Conservation (phyloP, 2,329 filamentous ascomycete species). For the Xylaria sp. region DNA sequence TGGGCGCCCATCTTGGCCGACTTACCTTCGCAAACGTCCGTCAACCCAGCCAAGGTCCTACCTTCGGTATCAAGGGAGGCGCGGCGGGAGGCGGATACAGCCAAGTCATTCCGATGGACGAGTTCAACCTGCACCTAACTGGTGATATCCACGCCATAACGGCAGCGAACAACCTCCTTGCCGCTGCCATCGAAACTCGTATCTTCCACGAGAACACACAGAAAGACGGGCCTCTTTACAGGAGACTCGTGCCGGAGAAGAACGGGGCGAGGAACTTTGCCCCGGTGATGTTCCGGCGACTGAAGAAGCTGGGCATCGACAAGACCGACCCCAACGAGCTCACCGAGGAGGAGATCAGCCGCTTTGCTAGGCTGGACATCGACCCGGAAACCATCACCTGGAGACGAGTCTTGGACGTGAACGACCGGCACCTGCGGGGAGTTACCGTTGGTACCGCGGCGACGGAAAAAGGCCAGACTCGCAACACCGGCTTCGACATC, state of each 20-base stretch:
- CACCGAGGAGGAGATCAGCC: slow-evolving; percentile 82
- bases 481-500: slow-evolving; percentile 95
- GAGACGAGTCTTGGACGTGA: slow-evolving; percentile 94
- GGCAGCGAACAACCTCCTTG: slow-evolving; percentile 94
- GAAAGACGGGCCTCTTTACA: slow-evolving; percentile 85
- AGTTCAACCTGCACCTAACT: slow-evolving; percentile 97
- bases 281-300: slow-evolving; percentile 86
- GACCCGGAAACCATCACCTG: slow-evolving; percentile 97
- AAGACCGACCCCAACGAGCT: slow-evolving; percentile 93
- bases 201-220: slow-evolving; percentile 98
- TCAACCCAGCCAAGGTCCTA: slow-evolving; percentile 95
- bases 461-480: slow-evolving; percentile 86
- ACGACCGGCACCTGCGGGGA: slow-evolving; percentile 89
- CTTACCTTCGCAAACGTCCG: slow-evolving; percentile 95
- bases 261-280: slow-evolving; percentile 86
- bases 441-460: slow-evolving; percentile 86
- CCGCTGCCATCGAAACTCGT: slow-evolving; percentile 93
- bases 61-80: slow-evolving; percentile 98
- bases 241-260: slow-evolving; percentile 84
- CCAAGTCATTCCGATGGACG: slow-evolving; percentile 99
- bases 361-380: slow-evolving; percentile 93
- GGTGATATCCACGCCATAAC: slow-evolving; percentile 98
- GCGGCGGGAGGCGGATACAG: slow-evolving; percentile 97
- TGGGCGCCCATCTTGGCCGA: slow-evolving; percentile 84
- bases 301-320: slow-evolving; percentile 94